These are phyloP conservation scores for Trifolium subterraneum DNA, from an alignment of 306 rosid species.

Conservation along the genomic window DNA sequence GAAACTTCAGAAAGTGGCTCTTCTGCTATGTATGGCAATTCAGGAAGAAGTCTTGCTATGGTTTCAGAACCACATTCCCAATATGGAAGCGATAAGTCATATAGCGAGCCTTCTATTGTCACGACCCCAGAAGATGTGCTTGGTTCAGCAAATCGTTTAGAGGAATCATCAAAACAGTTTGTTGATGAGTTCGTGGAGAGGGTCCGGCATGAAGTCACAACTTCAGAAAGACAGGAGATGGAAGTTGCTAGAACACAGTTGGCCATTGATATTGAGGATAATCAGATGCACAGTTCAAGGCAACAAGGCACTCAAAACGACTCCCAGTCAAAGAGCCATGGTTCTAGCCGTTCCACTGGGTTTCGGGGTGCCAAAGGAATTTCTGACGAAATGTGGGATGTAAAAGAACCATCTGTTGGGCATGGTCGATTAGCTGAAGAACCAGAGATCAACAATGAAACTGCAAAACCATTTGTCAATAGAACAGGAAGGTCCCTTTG, in stretches of 20 bases:
- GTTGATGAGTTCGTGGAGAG: constrained; percentile 69
- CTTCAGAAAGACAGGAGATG: constrained; percentile 56
- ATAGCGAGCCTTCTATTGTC: constrained; percentile 44
- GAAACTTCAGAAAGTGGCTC: constrained; percentile 62
- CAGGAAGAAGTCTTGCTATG: constrained; percentile 50
- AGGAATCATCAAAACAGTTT: constrained; percentile 68
- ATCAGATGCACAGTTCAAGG: constrained; percentile 38
- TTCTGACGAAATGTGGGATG: constrained; percentile 83
- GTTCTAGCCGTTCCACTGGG: constrained; percentile 56
- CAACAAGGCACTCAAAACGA: constrained; percentile 47
- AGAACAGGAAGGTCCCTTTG: constrained; percentile 84
- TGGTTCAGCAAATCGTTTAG: constrained; percentile 67
- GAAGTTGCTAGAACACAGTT: constrained; percentile 45
- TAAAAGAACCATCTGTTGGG: constrained; percentile 51
- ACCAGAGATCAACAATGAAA: constrained; percentile 46
- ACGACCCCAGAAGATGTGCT: constrained; percentile 65
- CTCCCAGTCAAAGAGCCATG: constrained; percentile 51
- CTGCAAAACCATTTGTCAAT: constrained; percentile 54
- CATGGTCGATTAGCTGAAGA: constrained; percentile 53
- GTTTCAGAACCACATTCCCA: constrained; percentile 45
- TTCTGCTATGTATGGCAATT: constrained; percentile 47
- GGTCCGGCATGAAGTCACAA: constrained; percentile 57
- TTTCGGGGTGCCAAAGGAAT: constrained; percentile 77
- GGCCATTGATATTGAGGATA: constrained; percentile 49
- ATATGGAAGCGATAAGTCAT: constrained; percentile 47